These are phyloP conservation scores for Nyctanthes arbortristis DNA, from an alignment of 257 asterid genomes.

Conservation along the genomic window DNA sequence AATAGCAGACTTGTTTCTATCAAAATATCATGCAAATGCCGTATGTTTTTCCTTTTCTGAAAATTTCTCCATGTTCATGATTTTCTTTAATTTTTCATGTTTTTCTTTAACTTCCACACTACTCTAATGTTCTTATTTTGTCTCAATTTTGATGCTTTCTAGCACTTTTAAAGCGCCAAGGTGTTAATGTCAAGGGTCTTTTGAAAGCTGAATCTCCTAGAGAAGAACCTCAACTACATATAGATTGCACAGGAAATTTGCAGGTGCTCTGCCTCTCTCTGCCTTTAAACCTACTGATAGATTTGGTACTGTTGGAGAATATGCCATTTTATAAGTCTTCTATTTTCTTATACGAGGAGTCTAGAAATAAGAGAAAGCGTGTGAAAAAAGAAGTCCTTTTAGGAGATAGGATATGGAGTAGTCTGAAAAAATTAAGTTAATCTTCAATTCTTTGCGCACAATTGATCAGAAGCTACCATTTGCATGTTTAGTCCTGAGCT, in stretches of 20 bases:
- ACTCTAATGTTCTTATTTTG: slow-evolving; percentile 15
- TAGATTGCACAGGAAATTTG: slow-evolving; percentile 95
- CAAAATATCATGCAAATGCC: neutral
- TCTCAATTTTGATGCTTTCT: slow-evolving; percentile 34
- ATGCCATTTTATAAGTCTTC: neutral
- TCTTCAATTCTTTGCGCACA: neutral
- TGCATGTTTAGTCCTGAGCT: neutral
- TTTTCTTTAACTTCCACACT: neutral
- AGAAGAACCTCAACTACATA: slow-evolving; percentile 83
- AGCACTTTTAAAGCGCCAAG: slow-evolving; percentile 95
- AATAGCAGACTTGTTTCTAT: slow-evolving; percentile 9
- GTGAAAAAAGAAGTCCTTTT: slow-evolving; percentile 10
- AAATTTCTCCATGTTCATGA: slow-evolving; percentile 5
- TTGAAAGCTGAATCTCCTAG: slow-evolving; percentile 76
- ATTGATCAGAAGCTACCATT: neutral
- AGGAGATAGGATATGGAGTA: neutral
- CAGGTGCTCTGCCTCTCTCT: slow-evolving; percentile 53
- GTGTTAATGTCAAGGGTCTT: slow-evolving; percentile 91
- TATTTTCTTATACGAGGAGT: neutral
- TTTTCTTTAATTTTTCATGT: slow-evolving; percentile 1
- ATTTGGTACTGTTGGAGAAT: slow-evolving; percentile 13
- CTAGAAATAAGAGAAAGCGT: neutral
- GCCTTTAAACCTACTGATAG: neutral
- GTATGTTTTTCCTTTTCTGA: neutral
- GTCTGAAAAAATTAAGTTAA: neutral